Conservation (phyloP, 2,329 filamentous ascomycete species). For the Diplocarpon mali region DNA sequence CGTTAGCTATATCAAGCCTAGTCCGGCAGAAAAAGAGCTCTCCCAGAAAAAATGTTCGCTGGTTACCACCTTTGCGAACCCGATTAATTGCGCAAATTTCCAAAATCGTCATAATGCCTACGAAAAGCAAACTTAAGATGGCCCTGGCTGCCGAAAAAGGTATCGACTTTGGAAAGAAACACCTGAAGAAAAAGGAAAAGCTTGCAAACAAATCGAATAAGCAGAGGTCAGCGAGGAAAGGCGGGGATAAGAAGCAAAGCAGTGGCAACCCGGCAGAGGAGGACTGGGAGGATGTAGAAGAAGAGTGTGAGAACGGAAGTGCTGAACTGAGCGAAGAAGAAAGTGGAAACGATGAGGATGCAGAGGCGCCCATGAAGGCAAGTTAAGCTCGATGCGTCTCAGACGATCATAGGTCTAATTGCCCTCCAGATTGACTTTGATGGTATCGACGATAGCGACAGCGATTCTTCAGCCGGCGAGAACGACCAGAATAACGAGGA, state of each 20-base stretch:
- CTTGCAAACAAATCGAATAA: constrained; percentile 37
- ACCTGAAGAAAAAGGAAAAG: constrained; percentile 29
- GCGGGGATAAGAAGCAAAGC: constrained; percentile 23
- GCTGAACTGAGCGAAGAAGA: constrained; percentile 25
- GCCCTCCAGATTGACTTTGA: constrained; percentile 37
- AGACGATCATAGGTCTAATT: constrained; percentile 4
- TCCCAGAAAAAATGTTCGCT: background rate
- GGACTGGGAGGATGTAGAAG: constrained; percentile 33
- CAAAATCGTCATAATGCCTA: constrained; percentile 24
- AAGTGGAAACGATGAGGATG: constrained; percentile 30
- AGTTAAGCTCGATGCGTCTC: constrained; percentile 1
- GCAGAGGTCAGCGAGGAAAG: constrained; percentile 35
- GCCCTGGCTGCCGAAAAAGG: constrained; percentile 45
- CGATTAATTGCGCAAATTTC: background rate
- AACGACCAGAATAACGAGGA: constrained; percentile 32
- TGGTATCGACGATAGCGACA: constrained; percentile 49
- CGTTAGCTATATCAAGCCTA: background rate
- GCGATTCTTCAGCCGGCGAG: constrained; percentile 42
- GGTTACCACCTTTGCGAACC: too few species aligned
- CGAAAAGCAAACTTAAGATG: constrained; percentile 38
- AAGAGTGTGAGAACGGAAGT: constrained; percentile 22
- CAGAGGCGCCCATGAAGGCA: constrained; percentile 18
- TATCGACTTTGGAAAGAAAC: constrained; percentile 38
- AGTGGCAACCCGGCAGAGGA: constrained; percentile 25
- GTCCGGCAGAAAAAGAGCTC: background rate